Evolutionary conservation across 31 red algal genomes (phyloP), one percentile per base, ranked within the genome.

Genomic region (Odonthalia washingtoniensis): DNA sequence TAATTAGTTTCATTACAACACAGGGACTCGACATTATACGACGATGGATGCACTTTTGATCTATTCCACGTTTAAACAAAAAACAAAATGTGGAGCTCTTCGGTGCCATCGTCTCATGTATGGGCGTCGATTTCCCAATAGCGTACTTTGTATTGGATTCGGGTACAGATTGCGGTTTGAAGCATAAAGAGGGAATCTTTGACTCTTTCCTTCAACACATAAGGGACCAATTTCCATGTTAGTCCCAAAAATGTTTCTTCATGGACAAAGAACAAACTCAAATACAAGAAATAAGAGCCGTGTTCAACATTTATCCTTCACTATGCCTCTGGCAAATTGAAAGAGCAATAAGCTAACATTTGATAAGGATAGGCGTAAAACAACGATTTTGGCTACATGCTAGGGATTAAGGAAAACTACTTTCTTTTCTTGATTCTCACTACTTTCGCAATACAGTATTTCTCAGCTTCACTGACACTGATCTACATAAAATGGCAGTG

Each of bases 201-300:
- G 14, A 24, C 35, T 40, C 4, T 41, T 36, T 36, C 40, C n/a
- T 34, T n/a, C 70, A 74, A 21, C 49, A 57, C 49, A 21, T 21
- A 57, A 57, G 21, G 21, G 21, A 14, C 12, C 21, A 14, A 14
- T 21, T 14, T 57, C 49, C 49, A 57, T 39, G 36, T 2, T 14
- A 38, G 5, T 5, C 9, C 2, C 70, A 27, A 34, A 2, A 3
- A 3, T 74, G 33, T 41, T 74, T 74, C 70, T 74, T 74, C 40
- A 40, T 24, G 2, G 70, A 74, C 37, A 74, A 74, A n/a, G 70
- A 74, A 14, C 26, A n/a, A 38, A 36, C 70, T 38, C 28, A 74
- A 36, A 3, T 74, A 2, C 24, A 5, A 5, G 4, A 27, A 74
- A 74, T 74, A 4, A 27, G 37, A 3, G 37, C 35, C 14, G 5